Evolutionary conservation across 106 monocot species (phyloP).

Genomic region (Dioscorea alata): DNA sequence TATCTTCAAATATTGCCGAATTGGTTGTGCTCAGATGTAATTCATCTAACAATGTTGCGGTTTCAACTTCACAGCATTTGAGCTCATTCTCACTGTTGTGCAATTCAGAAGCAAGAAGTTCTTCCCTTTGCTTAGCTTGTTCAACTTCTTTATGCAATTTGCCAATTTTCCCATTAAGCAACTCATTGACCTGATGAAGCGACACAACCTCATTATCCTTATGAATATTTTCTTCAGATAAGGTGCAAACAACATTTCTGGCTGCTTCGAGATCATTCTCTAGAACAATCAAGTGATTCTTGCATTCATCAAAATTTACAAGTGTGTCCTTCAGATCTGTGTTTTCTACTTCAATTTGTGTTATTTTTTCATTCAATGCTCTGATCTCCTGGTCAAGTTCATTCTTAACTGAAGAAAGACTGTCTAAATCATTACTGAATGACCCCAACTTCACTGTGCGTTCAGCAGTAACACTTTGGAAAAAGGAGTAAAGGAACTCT

Average conservation of each 20-base stretch:
- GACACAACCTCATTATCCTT: conserved; percentile 24
- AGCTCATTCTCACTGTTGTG: conserved; percentile 20
- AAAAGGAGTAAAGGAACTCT: conserved; percentile 37
- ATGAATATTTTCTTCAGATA: conserved; percentile 11
- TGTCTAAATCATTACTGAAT: conserved; percentile 19
- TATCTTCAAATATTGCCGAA: conserved; percentile 39
- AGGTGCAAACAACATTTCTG: conserved; percentile 6
- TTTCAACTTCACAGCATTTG: conserved; percentile 31
- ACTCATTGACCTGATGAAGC: conserved; percentile 25
- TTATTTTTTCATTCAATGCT: conserved; percentile 24
- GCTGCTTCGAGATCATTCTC: conserved; percentile 29
- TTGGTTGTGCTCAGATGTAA: conserved; percentile 23
- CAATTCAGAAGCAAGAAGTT: conserved; percentile 21
- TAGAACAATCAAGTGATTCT: conserved; percentile 13
- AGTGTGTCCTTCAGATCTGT: conserved; percentile 25
- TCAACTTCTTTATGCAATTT: conserved; percentile 20
- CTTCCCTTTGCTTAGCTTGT: conserved; percentile 23
- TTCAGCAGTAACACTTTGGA: conserved; percentile 36
- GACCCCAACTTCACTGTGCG: conserved; percentile 22
- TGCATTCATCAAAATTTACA: conserved; percentile 28
- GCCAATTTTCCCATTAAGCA: conserved; percentile 12
- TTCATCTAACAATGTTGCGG: conserved; percentile 26
- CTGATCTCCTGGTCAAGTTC: conserved; percentile 27
- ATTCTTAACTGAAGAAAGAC: conserved; percentile 23
- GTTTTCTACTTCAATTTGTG: conserved; percentile 35